phyloP scores from a whole-genome alignment of 179 eudicot species.

The Carnegiea gigantea region DNA sequence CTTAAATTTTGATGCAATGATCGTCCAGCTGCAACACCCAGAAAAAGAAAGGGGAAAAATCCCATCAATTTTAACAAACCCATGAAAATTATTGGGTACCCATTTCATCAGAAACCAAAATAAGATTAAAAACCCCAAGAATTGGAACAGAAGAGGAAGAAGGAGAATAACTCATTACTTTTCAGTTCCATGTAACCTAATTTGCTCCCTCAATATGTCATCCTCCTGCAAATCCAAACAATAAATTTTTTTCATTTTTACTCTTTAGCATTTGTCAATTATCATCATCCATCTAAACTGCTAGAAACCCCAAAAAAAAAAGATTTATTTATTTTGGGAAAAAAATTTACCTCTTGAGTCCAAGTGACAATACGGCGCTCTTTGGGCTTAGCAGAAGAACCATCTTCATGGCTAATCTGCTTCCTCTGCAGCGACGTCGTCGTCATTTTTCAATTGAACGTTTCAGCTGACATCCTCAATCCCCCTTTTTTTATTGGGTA shows the following conservation, averaged over 20 bases:
- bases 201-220: constrained; percentile 90
- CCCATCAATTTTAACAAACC: constrained; percentile 9
- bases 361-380: constrained; percentile 89
- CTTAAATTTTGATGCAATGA: constrained; percentile 86
- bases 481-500: neutral
- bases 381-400: constrained; percentile 49
- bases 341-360: constrained; percentile 67
- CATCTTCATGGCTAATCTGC: constrained; percentile 29
- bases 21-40: constrained; percentile 71
- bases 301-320: too few relatives aligned
- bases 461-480: constrained; percentile 26
- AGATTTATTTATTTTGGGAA: too few relatives aligned
- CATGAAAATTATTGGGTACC: neutral
- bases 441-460: constrained; percentile 2
- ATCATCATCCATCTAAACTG: too few relatives aligned
- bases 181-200: constrained; percentile 76
- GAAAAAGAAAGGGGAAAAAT: constrained; percentile 8
- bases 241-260: neutral
- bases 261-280: too few relatives aligned
- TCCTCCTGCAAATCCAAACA: constrained; percentile 71
- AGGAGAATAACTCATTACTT: constrained; percentile 42
- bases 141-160: neutral
- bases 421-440: constrained; percentile 23
- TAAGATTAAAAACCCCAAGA: neutral
- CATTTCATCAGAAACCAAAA: neutral